Evolutionary conservation across 495 filamentous ascomycete species (phyloP), one percentile per base, ranked within the genome.

Genomic region (Cladorrhinum samala): DNA sequence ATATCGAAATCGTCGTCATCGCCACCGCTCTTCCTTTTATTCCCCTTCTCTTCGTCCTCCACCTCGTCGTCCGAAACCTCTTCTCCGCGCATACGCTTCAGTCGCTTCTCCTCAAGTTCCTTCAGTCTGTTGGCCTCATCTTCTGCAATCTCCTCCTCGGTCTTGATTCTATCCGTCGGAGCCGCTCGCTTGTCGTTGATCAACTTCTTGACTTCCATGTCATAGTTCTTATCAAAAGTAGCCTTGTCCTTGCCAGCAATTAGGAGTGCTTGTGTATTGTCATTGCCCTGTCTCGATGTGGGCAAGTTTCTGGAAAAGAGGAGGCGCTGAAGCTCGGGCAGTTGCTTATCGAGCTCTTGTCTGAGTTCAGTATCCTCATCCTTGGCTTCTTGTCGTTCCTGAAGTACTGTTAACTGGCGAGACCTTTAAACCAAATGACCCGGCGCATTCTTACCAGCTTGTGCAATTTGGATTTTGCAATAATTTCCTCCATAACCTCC

Each of bases 401-500:
- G 37, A 7, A 19, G 4, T 6, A 3, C 9, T 27, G 16, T 63
- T 13, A 62, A 53, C 30, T 51, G 23, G 17, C 2, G 13, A 30
- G 6, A n/a, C 1, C 1, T 6, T 2, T 17, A n/a, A n/a, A n/a
- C n/a, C 2, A 0, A 3, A 16, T 13, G 1, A 16, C n/a, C 4
- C 0, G 1, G 13, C 3, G 18, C 19, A 6, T 2, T 9, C 63
- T 13, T 70, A 96, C 90, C 53, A 88, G 86, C 71, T 94, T 97
- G 75, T 96, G 77, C 23, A 88, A 77, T 66, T 97, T 99, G 2
- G 94, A 97, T 70, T 97, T 99, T 36, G 91, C 87, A 54, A 97
- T 97, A 54, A 97, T 83, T 68, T 98, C 94, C 59, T 92, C 86
- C 86, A 96, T 96, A 27, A 97, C 88, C 64, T 99, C 93, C 43